These are phyloP conservation scores for Neonectria sp. DNA, from an alignment of 2,329 filamentous ascomycete genomes.

Conservation along the genomic window DNA sequence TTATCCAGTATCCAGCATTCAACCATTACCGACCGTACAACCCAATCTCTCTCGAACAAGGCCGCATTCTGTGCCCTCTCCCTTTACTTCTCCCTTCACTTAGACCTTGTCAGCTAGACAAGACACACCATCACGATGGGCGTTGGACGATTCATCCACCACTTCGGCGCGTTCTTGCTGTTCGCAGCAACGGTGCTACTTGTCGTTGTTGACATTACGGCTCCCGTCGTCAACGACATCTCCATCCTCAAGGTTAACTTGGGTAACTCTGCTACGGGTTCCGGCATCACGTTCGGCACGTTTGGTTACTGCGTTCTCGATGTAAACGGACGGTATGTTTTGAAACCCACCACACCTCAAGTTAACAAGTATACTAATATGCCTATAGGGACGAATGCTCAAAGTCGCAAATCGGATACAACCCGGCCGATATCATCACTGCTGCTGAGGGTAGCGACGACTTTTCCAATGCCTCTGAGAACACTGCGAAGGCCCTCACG, in stretches of 20 bases:
- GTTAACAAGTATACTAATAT: slow-evolving; percentile 25
- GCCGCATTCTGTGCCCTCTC: background rate
- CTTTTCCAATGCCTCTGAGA: slow-evolving; percentile 60
- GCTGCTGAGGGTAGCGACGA: slow-evolving; percentile 49
- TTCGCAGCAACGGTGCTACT: slow-evolving; percentile 70
- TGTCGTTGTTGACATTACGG: slow-evolving; percentile 70
- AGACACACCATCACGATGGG: slow-evolving; percentile 58
- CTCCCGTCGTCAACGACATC: slow-evolving; percentile 71
- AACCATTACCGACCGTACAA: slow-evolving; percentile 10
- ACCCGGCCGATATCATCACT: slow-evolving; percentile 63
- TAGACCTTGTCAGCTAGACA: slow-evolving; percentile 10
- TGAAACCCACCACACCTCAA: background rate
- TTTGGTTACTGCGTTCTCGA: slow-evolving; percentile 70
- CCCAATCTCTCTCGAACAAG: slow-evolving; percentile 7
- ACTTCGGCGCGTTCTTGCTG: slow-evolving; percentile 71
- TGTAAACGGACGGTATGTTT: slow-evolving; percentile 44
- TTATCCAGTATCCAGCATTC: slow-evolving; percentile 9
- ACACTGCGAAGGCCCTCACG: slow-evolving; percentile 66
- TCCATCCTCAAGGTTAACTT: slow-evolving; percentile 68
- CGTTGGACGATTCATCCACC: slow-evolving; percentile 66
- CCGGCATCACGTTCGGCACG: slow-evolving; percentile 68
- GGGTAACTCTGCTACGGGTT: slow-evolving; percentile 51
- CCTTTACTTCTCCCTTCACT: background rate
- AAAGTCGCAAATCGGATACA: slow-evolving; percentile 67
- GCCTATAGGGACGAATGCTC: slow-evolving; percentile 63